Evolutionary conservation across 1,139 yeast genomes (phyloP), one percentile per base, ranked within the genome.

Genomic region (Geotrichum citri-aurantii): DNA sequence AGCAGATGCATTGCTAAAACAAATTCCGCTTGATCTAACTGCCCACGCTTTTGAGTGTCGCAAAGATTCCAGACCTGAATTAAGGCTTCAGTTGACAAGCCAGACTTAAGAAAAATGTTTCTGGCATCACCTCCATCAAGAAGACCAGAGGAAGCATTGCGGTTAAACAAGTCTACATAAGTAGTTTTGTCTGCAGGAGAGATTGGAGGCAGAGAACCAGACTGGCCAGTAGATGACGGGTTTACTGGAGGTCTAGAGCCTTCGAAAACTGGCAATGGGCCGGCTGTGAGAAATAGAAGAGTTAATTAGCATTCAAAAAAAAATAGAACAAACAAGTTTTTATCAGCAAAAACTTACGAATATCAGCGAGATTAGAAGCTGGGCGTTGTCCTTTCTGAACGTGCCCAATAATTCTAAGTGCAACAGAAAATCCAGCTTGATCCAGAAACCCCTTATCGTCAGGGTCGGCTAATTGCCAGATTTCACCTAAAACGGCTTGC

Each of bases 1-100:
- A 95, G 89, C 69, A 95, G 79, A 73, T 89, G 96, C 99, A 95
- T 93, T 8, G 99, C 98, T 66, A 93, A 81, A 46, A 89, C 82
- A 68, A 95, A 93, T 66, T 89, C 92, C 24, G 84, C 79, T 68
- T 84, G 81, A 61, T 81, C 80, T 67, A 93, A 81, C 57, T 81
- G 78, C 6, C 99, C 99, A 2, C 81, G 73, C 65, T 84, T 85
- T 59, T 82, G 81, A 61, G 84, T 81, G 71, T 95, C 99, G 37
- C 88, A 93, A 63, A 93, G 78, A 60, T 81, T 81, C 99, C 99
- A 93, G 59, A 93, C 85, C 68, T 86, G 88, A 58, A 96, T 96
- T 65, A 93, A 77, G 1, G 85, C 81, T 29, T 82, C 81, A 46
- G 85, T 82, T 23, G 96, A 90, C 61, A 93, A 77, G 66, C 86